phyloP scores from a whole-genome alignment of 192 early-diverging fungal genomes.

The Coemansia sp. region DNA sequence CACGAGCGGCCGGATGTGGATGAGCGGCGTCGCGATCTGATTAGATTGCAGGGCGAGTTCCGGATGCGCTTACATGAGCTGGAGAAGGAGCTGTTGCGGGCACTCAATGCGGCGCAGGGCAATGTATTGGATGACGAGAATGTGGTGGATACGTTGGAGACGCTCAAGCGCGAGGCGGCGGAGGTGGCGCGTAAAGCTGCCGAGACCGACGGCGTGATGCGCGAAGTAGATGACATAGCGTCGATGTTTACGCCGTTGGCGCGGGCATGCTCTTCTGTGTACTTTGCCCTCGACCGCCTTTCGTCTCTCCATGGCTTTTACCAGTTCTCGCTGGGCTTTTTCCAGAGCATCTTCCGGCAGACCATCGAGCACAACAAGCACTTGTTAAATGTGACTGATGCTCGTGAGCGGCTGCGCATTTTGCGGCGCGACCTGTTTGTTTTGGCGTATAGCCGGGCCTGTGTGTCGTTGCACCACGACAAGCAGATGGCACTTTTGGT shows the following conservation, averaged over 20 bases:
- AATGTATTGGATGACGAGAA: slow-evolving; percentile 98
- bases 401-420: slow-evolving; percentile 66
- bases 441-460: slow-evolving; percentile 75
- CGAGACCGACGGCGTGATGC: slow-evolving; percentile 92
- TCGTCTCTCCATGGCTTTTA: slow-evolving; percentile 89
- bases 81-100: slow-evolving; percentile 89
- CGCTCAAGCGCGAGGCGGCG: slow-evolving; percentile 92
- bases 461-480: slow-evolving; percentile 84
- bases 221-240: slow-evolving; percentile 93
- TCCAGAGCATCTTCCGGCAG: slow-evolving; percentile 86
- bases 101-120: slow-evolving; percentile 91
- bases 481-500: slow-evolving; percentile 89
- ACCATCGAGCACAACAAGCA: slow-evolving; percentile 77
- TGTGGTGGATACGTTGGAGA: slow-evolving; percentile 91
- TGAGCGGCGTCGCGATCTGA: slow-evolving; percentile 82
- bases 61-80: slow-evolving; percentile 87
- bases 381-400: slow-evolving; percentile 65
- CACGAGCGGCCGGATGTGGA: slow-evolving; percentile 96
- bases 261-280: slow-evolving; percentile 85
- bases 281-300: slow-evolving; percentile 97
- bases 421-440: slow-evolving; percentile 82
- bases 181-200: slow-evolving; percentile 90
- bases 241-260: slow-evolving; percentile 89
- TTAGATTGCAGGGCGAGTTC: slow-evolving; percentile 97
- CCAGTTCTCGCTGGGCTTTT: slow-evolving; percentile 97